A percentile compares a stretch with the other conserved stretches of the same genome.
Evolutionary conservation across 192 early-diverging fungal genomes (phyloP).

Genomic region (Diversispora eburnea): DNA sequence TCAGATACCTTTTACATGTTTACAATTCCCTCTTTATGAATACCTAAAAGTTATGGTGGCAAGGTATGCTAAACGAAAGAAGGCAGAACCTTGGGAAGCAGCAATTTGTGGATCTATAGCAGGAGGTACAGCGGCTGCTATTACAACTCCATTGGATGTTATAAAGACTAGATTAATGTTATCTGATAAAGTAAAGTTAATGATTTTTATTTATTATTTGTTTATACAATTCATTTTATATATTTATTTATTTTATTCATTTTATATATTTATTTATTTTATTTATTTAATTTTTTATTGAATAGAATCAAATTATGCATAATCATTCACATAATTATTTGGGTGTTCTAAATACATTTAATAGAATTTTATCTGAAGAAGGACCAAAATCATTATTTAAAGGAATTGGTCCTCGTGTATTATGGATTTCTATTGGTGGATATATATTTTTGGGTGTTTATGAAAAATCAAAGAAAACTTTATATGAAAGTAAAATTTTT

Average conservation of each 20-base stretch:
- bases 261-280: constrained; percentile 17
- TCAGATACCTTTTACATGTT: constrained; percentile 91
- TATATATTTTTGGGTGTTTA: constrained; percentile 95
- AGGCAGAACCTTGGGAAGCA: constrained; percentile 73
- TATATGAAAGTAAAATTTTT: constrained; percentile 7
- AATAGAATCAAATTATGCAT: constrained; percentile 41
- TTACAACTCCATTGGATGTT: constrained; percentile 95
- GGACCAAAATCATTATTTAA: constrained; percentile 73
- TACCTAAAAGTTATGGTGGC: constrained; percentile 68
- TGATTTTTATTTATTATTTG: not conserved
- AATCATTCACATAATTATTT: constrained; percentile 65
- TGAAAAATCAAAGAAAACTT: constrained; percentile 63
- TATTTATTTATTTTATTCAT: not conserved
- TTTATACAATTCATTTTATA: too few species aligned
- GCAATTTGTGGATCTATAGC: constrained; percentile 83
- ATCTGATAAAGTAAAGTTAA: constrained; percentile 56
- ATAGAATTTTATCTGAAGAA: constrained; percentile 73
- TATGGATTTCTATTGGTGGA: constrained; percentile 96
- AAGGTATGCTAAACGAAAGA: constrained; percentile 37
- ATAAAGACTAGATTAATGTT: constrained; percentile 96
- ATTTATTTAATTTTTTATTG: constrained; percentile 13
- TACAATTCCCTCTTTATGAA: constrained; percentile 97
- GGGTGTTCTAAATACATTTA: constrained; percentile 67
- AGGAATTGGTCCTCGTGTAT: constrained; percentile 89
- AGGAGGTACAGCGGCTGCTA: constrained; percentile 83